A percentile compares a stretch with the other conserved stretches of the same genome.
Evolutionary conservation across 805 yeast species (phyloP).

Genomic region (Wickerhamiella alocasiicola): DNA sequence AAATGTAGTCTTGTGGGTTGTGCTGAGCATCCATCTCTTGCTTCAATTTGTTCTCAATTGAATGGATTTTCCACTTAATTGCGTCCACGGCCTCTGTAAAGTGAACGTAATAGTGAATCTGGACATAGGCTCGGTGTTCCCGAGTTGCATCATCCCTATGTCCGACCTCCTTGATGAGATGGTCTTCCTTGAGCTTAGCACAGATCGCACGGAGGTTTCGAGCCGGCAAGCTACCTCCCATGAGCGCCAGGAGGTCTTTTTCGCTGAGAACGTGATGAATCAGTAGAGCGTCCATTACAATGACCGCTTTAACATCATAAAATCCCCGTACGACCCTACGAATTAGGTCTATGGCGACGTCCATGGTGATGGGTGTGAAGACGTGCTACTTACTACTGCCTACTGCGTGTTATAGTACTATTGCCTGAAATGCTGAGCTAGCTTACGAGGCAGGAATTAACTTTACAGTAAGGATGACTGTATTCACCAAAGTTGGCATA

Average conservation of each 20-base stretch:
- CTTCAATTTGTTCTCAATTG: conserved; percentile 63
- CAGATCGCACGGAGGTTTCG: conserved; percentile 78
- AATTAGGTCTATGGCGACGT: conserved; percentile 40
- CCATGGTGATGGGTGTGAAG: conserved; percentile 23
- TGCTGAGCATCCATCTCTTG: conserved; percentile 74
- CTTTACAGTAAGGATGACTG: no score
- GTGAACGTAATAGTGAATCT: conserved; percentile 79
- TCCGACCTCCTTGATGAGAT: conserved; percentile 36
- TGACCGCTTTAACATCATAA: conserved; percentile 69
- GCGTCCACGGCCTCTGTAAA: conserved; percentile 90
- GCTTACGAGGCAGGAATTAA: no score
- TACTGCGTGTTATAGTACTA: no score
- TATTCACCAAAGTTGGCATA: no score
- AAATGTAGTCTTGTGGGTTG: conserved; percentile 87
- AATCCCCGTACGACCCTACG: conserved; percentile 78
- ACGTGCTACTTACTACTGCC: no score
- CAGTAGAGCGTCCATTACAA: conserved; percentile 75
- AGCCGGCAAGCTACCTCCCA: conserved; percentile 74
- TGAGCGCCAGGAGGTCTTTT: conserved; percentile 71
- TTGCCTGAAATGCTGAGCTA: no score
- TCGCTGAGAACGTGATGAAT: conserved; percentile 85
- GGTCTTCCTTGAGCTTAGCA: conserved; percentile 71
- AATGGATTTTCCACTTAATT: conserved; percentile 90
- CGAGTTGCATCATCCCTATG: conserved; percentile 41
- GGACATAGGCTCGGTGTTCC: conserved; percentile 53